Percentiles rank a stretch among this genome's conserved stretches.
phyloP scores from a whole-genome alignment of 495 filamentous ascomycete genomes.

The Glutinoglossum americanum region DNA sequence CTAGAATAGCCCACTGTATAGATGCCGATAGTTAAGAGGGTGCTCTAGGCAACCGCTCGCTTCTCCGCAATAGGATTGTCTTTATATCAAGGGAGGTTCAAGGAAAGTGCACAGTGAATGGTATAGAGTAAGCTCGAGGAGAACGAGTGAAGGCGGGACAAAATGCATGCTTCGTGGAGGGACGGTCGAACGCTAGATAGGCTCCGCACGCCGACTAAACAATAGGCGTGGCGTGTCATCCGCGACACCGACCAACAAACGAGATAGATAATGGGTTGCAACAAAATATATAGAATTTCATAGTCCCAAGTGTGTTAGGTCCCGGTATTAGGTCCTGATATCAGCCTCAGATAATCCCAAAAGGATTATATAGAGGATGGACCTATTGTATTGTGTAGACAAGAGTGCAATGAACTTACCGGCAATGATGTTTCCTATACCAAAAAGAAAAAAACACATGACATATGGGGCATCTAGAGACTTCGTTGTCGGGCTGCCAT shows the following conservation, averaged over 20 bases:
- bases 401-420: conserved; percentile 23
- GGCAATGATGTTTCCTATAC: conserved; percentile 79
- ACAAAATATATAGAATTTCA: too few species aligned
- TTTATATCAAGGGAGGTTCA: neutral
- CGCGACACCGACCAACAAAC: neutral
- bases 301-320: too few species aligned
- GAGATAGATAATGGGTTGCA: neutral
- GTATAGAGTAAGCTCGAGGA: neutral
- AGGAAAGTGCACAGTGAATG: neutral
- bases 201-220: neutral
- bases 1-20: neutral
- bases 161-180: neutral
- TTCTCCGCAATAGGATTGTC: neutral
- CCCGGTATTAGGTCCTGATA: too few species aligned
- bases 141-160: neutral
- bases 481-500: conserved; percentile 77
- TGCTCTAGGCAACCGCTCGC: neutral
- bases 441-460: conserved; percentile 57
- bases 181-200: neutral
- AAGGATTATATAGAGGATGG: too few species aligned
- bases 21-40: neutral
- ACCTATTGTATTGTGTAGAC: too few species aligned
- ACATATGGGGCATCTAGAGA: conserved; percentile 65
- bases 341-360: too few species aligned
- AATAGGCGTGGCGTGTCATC: neutral